Evolutionary conservation across 2,329 filamentous ascomycete species (phyloP), one percentile per base, ranked within the genome.

Genomic region (Colletotrichum musicola): DNA sequence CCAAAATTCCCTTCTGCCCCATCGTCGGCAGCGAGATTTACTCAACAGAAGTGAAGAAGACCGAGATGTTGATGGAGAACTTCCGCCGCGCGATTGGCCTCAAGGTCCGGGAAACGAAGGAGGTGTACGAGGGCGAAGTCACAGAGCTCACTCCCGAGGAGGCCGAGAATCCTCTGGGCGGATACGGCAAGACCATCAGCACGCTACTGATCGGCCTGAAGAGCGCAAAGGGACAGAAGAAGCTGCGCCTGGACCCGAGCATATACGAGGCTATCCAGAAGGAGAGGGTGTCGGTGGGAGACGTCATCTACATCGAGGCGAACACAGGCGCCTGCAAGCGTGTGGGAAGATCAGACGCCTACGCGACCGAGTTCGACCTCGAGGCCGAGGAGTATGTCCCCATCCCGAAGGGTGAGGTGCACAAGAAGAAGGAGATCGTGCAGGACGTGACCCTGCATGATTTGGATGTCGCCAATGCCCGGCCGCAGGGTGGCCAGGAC

Each of bases 381-480:
- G 96, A 99, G 84, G 96, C 96, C 2, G 96, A 99, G 82, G 96
- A 99, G 82, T 99, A 99, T 80, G 96, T 99, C 72, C 96, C 96
- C 6, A 97, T 99, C 72, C 96, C 96, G 66, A 99, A 99, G 85
- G 96, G 96, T 67, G 96, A 99, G 77, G 96, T 99, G 62, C 96
- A 98, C 86, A 99, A 99, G 89, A 98, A 98, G 90, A 99, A 99
- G 86, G 96, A 99, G 83, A 97, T 99, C 74, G 96, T 99, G 42
- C 96, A 99, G 80, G 96, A 99, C 77, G 96, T 99, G 71, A 98
- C 96, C 53, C 87, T 99, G 72, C 96, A 99, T 81, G 96, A 99
- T 78, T 86, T 99, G 64, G 96, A 99, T 77, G 92, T 98, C 71
- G 96, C 96, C 72, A 99, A 99, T 77, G 93, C 96, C 14, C 87